phyloP scores from a whole-genome alignment of 139 green algal genomes.

The Edaphochlamys debaryana region DNA sequence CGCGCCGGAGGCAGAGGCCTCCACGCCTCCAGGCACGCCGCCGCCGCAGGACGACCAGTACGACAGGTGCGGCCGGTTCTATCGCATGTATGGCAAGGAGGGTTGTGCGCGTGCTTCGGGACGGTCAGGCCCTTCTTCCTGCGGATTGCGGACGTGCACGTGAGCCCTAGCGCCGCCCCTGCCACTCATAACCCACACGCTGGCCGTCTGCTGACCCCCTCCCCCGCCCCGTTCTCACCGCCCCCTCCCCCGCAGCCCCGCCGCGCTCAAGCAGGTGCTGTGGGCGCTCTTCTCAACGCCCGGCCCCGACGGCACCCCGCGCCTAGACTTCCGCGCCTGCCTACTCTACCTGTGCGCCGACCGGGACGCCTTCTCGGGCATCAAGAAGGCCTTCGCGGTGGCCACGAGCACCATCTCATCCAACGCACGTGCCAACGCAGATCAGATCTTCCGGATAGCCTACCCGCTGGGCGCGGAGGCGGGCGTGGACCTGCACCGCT shows the following conservation, averaged over 20 bases:
- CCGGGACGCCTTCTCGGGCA: constrained; percentile 59
- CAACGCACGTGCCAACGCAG: constrained; percentile 23
- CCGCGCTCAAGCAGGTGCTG: constrained; percentile 57
- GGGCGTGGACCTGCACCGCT: constrained; percentile 27
- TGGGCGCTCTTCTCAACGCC: constrained; percentile 56
- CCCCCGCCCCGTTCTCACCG: too few species aligned
- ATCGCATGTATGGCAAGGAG: too few species aligned
- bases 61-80: constrained; percentile 33
- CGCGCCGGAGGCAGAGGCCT: background rate
- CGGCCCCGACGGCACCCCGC: background rate
- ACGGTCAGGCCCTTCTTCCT: too few species aligned
- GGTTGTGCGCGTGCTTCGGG: too few species aligned
- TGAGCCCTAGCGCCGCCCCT: too few species aligned
- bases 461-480: constrained; percentile 55
- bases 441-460: constrained; percentile 47
- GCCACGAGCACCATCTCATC: constrained; percentile 21
- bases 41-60: constrained; percentile 25
- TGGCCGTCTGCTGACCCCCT: too few species aligned
- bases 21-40: background rate
- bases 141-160: too few species aligned
- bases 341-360: constrained; percentile 69
- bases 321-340: constrained; percentile 43
- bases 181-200: too few species aligned
- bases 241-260: constrained; percentile 25
- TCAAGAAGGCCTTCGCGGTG: constrained; percentile 63